Evolutionary conservation across 1,284 basidiomycete species (phyloP).

Genomic region (Irpex sp.): DNA sequence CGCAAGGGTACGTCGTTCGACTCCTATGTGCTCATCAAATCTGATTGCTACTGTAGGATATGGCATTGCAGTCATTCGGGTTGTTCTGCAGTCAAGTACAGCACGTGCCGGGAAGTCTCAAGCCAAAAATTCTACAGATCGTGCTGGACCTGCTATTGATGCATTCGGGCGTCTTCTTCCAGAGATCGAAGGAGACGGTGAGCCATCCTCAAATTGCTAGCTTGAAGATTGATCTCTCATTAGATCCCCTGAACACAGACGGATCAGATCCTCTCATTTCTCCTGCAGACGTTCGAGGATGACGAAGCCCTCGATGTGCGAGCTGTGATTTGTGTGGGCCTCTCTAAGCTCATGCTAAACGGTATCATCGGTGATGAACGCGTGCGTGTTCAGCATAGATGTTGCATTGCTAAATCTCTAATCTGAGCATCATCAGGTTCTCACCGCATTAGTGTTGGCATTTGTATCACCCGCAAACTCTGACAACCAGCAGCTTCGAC

Average conservation of each 20-base stretch:
- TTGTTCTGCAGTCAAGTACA: slow-evolving; percentile 85
- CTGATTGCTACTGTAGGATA: slow-evolving; percentile 46
- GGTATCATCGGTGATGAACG: slow-evolving; percentile 73
- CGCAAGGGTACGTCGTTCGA: slow-evolving; percentile 47
- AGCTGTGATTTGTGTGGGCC: slow-evolving; percentile 75
- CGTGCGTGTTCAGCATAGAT: slow-evolving; percentile 34
- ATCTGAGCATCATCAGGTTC: slow-evolving; percentile 44
- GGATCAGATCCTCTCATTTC: slow-evolving; percentile 65
- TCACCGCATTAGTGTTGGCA: slow-evolving; percentile 73
- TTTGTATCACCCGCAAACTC: slow-evolving; percentile 85
- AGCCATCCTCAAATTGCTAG: slow-evolving; percentile 17
- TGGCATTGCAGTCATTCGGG: slow-evolving; percentile 86
- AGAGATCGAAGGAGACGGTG: slow-evolving; percentile 47
- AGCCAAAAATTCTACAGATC: slow-evolving; percentile 76
- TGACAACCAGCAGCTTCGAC: slow-evolving; percentile 81
- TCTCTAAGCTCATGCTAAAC: slow-evolving; percentile 84
- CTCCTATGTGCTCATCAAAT: neutral
- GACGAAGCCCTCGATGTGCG: slow-evolving; percentile 73
- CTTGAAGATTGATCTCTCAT: neutral
- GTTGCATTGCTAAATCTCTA: neutral
- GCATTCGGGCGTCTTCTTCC: slow-evolving; percentile 74
- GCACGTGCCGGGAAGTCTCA: slow-evolving; percentile 71
- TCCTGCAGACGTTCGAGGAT: slow-evolving; percentile 66
- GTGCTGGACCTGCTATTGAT: slow-evolving; percentile 88
- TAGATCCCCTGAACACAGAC: slow-evolving; percentile 35